Evolutionary conservation across 768 basidiomycete genomes (phyloP).

Genomic region (Gyrodon lividus): DNA sequence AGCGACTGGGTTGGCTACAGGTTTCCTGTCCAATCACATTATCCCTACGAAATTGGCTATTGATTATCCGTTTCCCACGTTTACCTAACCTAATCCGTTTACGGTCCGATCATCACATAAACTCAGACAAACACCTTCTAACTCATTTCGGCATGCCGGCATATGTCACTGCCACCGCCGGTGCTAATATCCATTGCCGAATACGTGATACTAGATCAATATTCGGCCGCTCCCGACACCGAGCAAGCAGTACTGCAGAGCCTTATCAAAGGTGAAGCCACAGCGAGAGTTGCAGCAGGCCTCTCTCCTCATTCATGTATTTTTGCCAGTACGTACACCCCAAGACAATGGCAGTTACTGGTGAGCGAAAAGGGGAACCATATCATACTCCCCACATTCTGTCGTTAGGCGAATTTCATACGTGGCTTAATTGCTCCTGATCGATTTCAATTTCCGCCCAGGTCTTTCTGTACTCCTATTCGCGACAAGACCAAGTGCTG

Average conservation of each 20-base stretch:
- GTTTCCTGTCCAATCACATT: conserved; percentile 14
- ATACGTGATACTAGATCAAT: too few species aligned
- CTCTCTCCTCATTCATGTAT: neutral
- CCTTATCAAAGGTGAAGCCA: too few species aligned
- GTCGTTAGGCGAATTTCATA: neutral
- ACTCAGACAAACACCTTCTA: conserved; percentile 16
- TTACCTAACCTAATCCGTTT: conserved; percentile 23
- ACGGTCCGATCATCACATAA: conserved; percentile 29
- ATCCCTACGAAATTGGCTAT: conserved; percentile 3
- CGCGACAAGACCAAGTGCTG: neutral
- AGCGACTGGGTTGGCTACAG: conserved; percentile 15
- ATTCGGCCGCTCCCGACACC: too few species aligned
- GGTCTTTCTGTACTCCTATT: neutral
- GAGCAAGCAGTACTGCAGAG: too few species aligned
- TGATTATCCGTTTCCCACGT: conserved; percentile 21
- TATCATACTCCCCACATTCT: neutral
- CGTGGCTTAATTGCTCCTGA: neutral
- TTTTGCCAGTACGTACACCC: neutral
- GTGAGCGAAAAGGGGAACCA: neutral
- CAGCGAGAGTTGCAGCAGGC: neutral
- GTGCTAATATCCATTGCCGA: neutral
- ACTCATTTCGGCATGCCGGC: conserved; percentile 25
- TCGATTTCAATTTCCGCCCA: conserved; percentile 1
- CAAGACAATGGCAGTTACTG: neutral
- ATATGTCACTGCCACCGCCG: conserved; percentile 6